These are phyloP conservation scores for Speleostelium caveatum DNA, from an alignment of 78 protist genomes.

Conservation along the genomic window DNA sequence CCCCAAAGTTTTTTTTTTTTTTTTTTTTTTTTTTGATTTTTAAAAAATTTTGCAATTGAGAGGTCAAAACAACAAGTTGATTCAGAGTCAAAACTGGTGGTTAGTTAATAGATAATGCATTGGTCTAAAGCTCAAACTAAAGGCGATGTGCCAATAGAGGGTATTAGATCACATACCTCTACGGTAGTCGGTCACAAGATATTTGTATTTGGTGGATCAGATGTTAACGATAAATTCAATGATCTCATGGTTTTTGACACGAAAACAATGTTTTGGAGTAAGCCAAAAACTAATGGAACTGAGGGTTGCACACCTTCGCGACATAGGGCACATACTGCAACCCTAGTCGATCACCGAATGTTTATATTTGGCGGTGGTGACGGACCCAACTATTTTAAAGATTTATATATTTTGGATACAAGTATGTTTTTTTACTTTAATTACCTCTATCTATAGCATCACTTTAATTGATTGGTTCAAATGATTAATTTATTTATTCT, in stretches of 20 bases:
- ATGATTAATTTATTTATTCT: neutral
- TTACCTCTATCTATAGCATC: neutral
- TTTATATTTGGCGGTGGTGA: slow-evolving; percentile 75
- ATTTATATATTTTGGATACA: slow-evolving; percentile 59
- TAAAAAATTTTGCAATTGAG: neutral
- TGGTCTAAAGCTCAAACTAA: slow-evolving; percentile 78
- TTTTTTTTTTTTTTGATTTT: too few relatives aligned
- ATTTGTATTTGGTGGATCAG: slow-evolving; percentile 80
- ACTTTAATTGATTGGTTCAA: neutral
- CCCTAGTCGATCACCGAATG: slow-evolving; percentile 47
- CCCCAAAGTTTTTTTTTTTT: neutral
- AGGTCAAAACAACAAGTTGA: too few relatives aligned
- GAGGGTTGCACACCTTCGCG: slow-evolving; percentile 60
- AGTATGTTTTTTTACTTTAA: slow-evolving; percentile 16
- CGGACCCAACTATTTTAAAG: slow-evolving; percentile 67
- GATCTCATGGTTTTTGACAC: slow-evolving; percentile 66
- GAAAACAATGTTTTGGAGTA: slow-evolving; percentile 68
- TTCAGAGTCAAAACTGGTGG: too few relatives aligned
- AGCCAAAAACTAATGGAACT: slow-evolving; percentile 60
- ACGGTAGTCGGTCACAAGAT: slow-evolving; percentile 69
- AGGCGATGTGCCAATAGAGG: slow-evolving; percentile 41
- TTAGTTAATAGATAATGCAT: too few relatives aligned
- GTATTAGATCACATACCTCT: slow-evolving; percentile 69
- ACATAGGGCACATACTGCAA: slow-evolving; percentile 73
- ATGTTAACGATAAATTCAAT: slow-evolving; percentile 52